These are phyloP conservation scores for Amanita polypyramis DNA, from an alignment of 768 basidiomycete genomes.

Conservation along the genomic window DNA sequence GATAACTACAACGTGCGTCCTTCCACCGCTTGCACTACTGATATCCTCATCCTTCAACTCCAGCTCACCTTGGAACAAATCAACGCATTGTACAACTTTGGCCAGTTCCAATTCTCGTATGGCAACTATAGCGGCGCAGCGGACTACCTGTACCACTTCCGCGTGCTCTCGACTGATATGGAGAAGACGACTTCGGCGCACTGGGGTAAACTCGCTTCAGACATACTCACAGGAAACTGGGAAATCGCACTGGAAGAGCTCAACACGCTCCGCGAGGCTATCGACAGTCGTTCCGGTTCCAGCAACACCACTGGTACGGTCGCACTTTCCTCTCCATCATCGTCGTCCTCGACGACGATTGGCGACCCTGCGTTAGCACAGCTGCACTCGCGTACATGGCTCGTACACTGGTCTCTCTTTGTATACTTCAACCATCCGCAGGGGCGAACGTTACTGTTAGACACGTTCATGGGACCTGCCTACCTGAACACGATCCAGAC, in stretches of 20 bases:
- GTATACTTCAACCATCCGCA: slow-evolving; percentile 97
- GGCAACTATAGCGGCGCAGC: slow-evolving; percentile 96
- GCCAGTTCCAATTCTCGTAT: slow-evolving; percentile 97
- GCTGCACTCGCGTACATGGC: slow-evolving; percentile 91
- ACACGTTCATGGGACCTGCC: slow-evolving; percentile 91
- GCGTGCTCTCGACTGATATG: slow-evolving; percentile 87
- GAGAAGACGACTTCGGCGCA: slow-evolving; percentile 93
- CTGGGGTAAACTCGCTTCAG: slow-evolving; percentile 97
- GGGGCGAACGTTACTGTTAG: slow-evolving; percentile 85
- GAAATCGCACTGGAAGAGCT: slow-evolving; percentile 92
- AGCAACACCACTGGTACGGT: not conserved
- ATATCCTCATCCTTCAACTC: not conserved
- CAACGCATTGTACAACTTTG: slow-evolving; percentile 92
- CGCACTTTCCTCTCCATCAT: not conserved
- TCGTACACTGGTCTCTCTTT: slow-evolving; percentile 96
- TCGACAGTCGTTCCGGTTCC: slow-evolving; percentile 59
- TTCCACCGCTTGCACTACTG: not conserved
- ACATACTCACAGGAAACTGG: slow-evolving; percentile 93
- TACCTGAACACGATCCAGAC: slow-evolving; percentile 99
- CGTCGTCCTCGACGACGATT: slow-evolving; percentile 18
- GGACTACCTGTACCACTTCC: slow-evolving; percentile 98
- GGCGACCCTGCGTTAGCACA: slow-evolving; percentile 72
- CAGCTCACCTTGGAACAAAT: slow-evolving; percentile 95
- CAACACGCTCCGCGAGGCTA: slow-evolving; percentile 85
- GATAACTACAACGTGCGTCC: slow-evolving; percentile 77